Evolutionary conservation across 768 basidiomycete genomes (phyloP), one percentile per base, ranked within the genome.

Genomic region (Amanita rubescens): DNA sequence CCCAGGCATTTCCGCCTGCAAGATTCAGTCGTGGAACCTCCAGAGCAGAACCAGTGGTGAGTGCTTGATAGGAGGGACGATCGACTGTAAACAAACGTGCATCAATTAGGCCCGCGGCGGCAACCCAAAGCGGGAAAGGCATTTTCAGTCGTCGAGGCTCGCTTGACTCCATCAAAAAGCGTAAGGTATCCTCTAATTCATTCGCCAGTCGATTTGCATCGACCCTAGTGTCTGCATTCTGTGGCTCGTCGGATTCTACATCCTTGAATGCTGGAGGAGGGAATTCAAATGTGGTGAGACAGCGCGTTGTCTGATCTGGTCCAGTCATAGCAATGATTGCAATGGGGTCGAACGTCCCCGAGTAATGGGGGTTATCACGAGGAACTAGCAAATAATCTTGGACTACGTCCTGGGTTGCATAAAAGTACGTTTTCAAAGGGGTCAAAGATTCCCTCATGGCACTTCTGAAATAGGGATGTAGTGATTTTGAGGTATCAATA

Each of bases 301-400:
- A 71, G 20, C 85, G 76, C 1, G 71, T 67, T 7, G 70, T 69
- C 5, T 72, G 71, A 1, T 75, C 71, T 0, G 75, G 70, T 34
- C 82, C 82, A 0, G 79, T 75, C 2, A 87, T 64, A 42, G 86
- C 63, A 43, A 94, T 59, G 17, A 94, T 80, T 2, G 84, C 74
- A 51, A 76, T 71, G 0, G 90, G 85, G 60, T 93, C 88, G 63
- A 75, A 83, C 10, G 76, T 68, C 3, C 83, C 78, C 35, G 72
- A 67, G 63, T 84, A 87, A 66, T 92, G 85, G 3, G 90, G 90
- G 49, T 64, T 85, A 8, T 74, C 69, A 44, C 78, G 75, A 1
- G 92, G 86, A n/a, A 91, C 63, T 17, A 93, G 75, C 17, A 87
- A 65, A 64, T 87, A 92, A 61, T 96, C 92, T 61, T 93, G 89